These are phyloP conservation scores for Hebeloma cylindrosporum DNA, from an alignment of 768 basidiomycete genomes.

Conservation along the genomic window DNA sequence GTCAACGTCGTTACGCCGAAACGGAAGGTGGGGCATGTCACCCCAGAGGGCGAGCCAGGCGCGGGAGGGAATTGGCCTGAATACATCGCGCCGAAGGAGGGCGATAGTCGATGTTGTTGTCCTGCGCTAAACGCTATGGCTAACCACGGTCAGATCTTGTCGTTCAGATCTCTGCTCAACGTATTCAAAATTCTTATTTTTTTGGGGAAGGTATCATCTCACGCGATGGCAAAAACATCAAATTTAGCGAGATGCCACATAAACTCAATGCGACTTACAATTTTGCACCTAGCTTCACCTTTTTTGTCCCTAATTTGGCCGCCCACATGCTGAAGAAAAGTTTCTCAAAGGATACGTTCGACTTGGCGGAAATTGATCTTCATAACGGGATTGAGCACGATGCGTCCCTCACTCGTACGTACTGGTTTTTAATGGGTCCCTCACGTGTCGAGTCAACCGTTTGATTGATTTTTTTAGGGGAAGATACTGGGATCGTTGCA, in stretches of 20 bases:
- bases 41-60: slow-evolving; percentile 54
- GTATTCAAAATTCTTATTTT: no score
- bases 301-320: slow-evolving; percentile 57
- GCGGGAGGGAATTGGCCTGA: slow-evolving; percentile 69
- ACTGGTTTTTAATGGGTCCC: no score
- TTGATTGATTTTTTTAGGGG: no score
- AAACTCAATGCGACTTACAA: slow-evolving; percentile 59
- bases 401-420: slow-evolving; percentile 55
- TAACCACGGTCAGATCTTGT: slow-evolving; percentile 90
- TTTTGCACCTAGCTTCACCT: slow-evolving; percentile 62
- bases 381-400: slow-evolving; percentile 77
- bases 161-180: no score
- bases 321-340: slow-evolving; percentile 54
- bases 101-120: slow-evolving; percentile 72
- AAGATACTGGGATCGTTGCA: no score
- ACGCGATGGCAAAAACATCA: slow-evolving; percentile 62
- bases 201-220: slow-evolving; percentile 50
- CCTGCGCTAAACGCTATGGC: slow-evolving; percentile 81
- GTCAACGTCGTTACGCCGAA: slow-evolving; percentile 53
- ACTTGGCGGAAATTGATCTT: slow-evolving; percentile 63
- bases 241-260: slow-evolving; percentile 47
- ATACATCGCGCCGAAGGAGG: slow-evolving; percentile 53
- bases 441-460: no score
- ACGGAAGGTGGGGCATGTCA: slow-evolving; percentile 53
- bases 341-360: slow-evolving; percentile 57